Percentiles rank a stretch among this genome's conserved stretches.
These are phyloP conservation scores for Calocybe cyanea DNA, from an alignment of 768 basidiomycete species.

Conservation along the genomic window DNA sequence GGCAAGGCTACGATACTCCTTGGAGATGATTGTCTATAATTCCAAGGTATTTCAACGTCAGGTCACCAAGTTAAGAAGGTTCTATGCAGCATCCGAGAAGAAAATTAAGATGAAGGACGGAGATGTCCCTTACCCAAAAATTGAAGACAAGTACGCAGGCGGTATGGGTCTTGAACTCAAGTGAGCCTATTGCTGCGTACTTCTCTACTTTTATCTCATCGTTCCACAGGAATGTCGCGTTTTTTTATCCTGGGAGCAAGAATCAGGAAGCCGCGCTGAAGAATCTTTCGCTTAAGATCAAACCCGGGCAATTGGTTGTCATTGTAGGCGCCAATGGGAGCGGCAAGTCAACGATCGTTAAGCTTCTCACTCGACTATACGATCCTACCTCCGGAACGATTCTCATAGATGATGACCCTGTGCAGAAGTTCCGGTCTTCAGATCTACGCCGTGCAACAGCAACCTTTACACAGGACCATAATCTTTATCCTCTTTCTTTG, in stretches of 20 bases:
- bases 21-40: conserved; percentile 17
- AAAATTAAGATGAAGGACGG: conserved; percentile 24
- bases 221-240: conserved; percentile 42
- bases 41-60: conserved; percentile 19
- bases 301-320: conserved; percentile 46
- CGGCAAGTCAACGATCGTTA: conserved; percentile 51
- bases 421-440: conserved; percentile 30
- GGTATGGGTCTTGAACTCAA: conserved; percentile 28
- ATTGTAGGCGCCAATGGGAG: conserved; percentile 58
- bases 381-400: conserved; percentile 41
- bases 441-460: conserved; percentile 43
- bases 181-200: conserved; percentile 11
- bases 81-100: conserved; percentile 25
- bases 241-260: conserved; percentile 47
- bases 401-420: conserved; percentile 38
- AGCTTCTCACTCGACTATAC: conserved; percentile 46
- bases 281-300: conserved; percentile 39
- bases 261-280: conserved; percentile 30
- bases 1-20: conserved; percentile 21
- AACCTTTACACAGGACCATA: conserved; percentile 46
- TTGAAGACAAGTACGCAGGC: conserved; percentile 9
- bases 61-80: conserved; percentile 24
- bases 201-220: background rate
- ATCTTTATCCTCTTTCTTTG: conserved; percentile 44
- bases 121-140: conserved; percentile 19